Evolutionary conservation across 83 land plant species (phyloP).

Genomic region (Picea abies): DNA sequence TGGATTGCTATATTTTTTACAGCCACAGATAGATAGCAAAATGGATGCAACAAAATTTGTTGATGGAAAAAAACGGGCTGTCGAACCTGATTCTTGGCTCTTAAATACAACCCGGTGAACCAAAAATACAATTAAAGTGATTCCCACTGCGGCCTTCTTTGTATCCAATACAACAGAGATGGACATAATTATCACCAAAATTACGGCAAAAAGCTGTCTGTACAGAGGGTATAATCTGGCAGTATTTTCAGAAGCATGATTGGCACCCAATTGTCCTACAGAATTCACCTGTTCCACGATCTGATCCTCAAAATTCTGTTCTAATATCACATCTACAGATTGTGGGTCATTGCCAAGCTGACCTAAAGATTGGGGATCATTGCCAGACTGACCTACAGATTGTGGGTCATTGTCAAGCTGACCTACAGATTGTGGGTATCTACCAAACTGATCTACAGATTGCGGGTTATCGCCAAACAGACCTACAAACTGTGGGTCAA

Average conservation of each 20-base stretch:
- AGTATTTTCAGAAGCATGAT: background rate
- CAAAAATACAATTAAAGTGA: conserved; percentile 8
- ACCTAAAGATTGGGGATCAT: background rate
- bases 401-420: background rate
- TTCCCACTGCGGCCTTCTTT: conserved; percentile 7
- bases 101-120: background rate
- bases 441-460: background rate
- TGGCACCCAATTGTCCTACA: background rate
- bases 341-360: background rate
- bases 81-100: background rate
- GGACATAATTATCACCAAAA: background rate
- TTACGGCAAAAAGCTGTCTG: background rate
- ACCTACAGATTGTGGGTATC: background rate
- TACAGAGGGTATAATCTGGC: background rate
- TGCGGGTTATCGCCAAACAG: background rate
- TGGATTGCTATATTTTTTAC: background rate
- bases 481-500: background rate
- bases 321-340: background rate
- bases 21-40: background rate
- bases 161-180: conserved; percentile 10
- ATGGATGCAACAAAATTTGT: background rate
- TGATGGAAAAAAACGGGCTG: background rate
- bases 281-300: background rate
- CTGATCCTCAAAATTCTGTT: background rate
- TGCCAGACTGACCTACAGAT: background rate